Base-by-base conservation (phyloP, 768 basidiomycete genomes). In the Boletus rubroflammeus region DNA sequence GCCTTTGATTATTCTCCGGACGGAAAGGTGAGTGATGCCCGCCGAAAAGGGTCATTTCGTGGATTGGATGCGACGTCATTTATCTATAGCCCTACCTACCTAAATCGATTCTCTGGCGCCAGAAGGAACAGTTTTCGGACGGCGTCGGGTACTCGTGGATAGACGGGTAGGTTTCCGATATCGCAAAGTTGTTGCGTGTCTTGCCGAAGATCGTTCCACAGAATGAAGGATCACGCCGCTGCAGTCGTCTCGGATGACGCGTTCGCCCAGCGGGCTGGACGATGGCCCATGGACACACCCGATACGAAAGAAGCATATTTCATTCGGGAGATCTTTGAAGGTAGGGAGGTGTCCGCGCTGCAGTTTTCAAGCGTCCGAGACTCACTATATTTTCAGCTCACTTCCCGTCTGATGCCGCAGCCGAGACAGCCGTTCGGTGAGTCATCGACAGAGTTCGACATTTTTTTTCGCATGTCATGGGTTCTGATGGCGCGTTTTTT, bases 91-190 rank as follows among this genome's bases (percentile, higher is more conserved):
- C 93, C 2, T 99, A 98, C 74, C 84, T 99, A 48, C 97, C 97
- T 13, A 80, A 80, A 53, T 91, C 90, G 15, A 98, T 99, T 64
- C 78, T 99, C 39, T 99, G 97, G 97, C 82, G 97, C 53, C 97
- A 99, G 71, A 99, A 99, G 71, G 97, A 99, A 73, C 95, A 98
- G 65, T 99, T 99, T 76, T 98, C 95, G 2, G 97, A 99, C 65
- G 97, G 97, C 50, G 94, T 97, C 51, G 95, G 96, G 31, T 98
- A 97, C 73, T 95, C 93, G 31, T 98, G 96, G 95, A 98, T 98
- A 66, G 95, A 98, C 64, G 93, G 94, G 90, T 90, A 64, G 40
- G 80, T 63, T 46, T 32, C 48, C 19, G 13, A 28, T 21, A 21
- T 36, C 8, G 29, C 41, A 29, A 35, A 5, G 3, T 5, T 2